A percentile compares a stretch with the other conserved stretches of the same genome.
Conservation (phyloP, 1,139 yeast genomes). For the Nakaseomyces uthaithaninus region DNA sequence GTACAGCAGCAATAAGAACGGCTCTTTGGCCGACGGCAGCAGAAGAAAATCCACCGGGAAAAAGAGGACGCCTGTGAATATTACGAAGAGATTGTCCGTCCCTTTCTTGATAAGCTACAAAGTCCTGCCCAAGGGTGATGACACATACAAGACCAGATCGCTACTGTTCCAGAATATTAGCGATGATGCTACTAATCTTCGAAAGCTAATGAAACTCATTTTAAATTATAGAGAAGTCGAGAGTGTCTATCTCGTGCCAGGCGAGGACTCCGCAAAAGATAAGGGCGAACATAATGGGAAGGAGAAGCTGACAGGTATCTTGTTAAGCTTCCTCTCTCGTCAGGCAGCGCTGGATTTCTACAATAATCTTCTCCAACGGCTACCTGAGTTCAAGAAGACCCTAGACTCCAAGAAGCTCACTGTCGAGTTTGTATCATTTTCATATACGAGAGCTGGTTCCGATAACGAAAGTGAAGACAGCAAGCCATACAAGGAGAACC, state of each 20-base stretch:
- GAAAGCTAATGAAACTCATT: slow-evolving; percentile 24
- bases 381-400: slow-evolving; percentile 38
- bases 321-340: slow-evolving; percentile 38
- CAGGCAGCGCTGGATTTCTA: slow-evolving; percentile 42
- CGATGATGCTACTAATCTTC: slow-evolving; percentile 20
- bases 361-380: slow-evolving; percentile 37
- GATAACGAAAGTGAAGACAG: slow-evolving; percentile 29
- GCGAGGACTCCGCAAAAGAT: slow-evolving; percentile 16
- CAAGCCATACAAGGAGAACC: slow-evolving; percentile 7
- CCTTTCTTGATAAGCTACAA: slow-evolving; percentile 24
- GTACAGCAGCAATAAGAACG: slow-evolving; percentile 2
- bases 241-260: slow-evolving; percentile 31
- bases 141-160: slow-evolving; percentile 29
- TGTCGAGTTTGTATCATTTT: slow-evolving; percentile 62
- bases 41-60: slow-evolving; percentile 12
- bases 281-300: slow-evolving; percentile 9
- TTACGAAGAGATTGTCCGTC: not conserved
- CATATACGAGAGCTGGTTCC: slow-evolving; percentile 31
- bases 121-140: slow-evolving; percentile 29
- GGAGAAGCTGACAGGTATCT: slow-evolving; percentile 14
- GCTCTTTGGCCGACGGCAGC: slow-evolving; percentile 6
- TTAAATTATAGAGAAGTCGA: slow-evolving; percentile 39
- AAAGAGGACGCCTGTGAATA: slow-evolving; percentile 22
- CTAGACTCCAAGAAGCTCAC: slow-evolving; percentile 39
- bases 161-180: slow-evolving; percentile 26